Conservation (phyloP, 371 early-diverging fungal species). For the Mucor mucedo region DNA sequence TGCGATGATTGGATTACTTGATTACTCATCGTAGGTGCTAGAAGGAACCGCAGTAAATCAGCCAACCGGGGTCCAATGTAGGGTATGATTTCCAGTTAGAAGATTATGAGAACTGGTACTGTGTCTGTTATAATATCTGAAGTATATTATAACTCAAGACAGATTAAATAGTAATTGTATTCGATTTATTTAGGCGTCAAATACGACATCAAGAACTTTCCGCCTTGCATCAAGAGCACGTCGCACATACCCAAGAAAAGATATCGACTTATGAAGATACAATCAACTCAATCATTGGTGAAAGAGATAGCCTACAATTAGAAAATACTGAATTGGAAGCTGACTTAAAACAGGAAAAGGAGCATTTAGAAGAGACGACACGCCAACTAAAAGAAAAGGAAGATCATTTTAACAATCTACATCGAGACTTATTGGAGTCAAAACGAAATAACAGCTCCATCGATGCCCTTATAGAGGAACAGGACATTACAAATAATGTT, state of each 20-base stretch:
- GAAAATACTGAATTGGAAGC: constrained; percentile 7
- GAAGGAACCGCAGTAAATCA: too few relatives aligned
- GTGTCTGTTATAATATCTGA: too few relatives aligned
- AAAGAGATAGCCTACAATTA: neutral
- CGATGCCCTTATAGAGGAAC: neutral
- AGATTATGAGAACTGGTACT: too few relatives aligned
- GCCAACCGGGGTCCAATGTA: too few relatives aligned
- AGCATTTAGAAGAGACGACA: constrained; percentile 3
- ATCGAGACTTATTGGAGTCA: constrained; percentile 1
- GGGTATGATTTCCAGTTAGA: too few relatives aligned
- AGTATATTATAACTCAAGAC: too few relatives aligned
- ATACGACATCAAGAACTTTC: too few relatives aligned
- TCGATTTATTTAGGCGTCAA: too few relatives aligned
- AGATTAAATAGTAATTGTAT: too few relatives aligned
- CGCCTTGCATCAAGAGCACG: constrained; percentile 1
- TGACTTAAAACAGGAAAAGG: constrained; percentile 5
- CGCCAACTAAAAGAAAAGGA: constrained; percentile 11
- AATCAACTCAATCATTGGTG: neutral
- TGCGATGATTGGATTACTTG: too few relatives aligned
- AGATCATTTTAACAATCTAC: neutral
- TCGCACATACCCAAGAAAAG: neutral
- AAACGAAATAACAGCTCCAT: neutral
- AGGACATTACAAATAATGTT: neutral
- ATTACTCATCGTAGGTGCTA: too few relatives aligned
- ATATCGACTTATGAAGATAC: constrained; percentile 1